These are phyloP conservation scores for Neonectria ditissima DNA, from an alignment of 2,329 filamentous ascomycete genomes.

Conservation along the genomic window DNA sequence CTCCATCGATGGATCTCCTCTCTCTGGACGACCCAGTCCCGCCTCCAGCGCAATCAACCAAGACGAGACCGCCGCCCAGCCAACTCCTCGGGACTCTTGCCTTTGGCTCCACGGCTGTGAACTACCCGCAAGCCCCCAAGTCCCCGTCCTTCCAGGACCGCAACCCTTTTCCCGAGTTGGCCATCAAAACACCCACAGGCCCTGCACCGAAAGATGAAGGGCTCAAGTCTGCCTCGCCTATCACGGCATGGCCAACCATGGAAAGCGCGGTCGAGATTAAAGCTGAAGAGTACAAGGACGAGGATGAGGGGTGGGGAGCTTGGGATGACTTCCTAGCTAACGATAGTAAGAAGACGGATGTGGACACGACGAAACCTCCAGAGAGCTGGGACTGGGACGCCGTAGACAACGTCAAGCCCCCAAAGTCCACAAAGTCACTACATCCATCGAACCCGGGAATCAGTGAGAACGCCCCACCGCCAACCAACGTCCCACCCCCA, in stretches of 20 bases:
- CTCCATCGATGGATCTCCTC: conserved; percentile 55
- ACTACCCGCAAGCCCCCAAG: conserved; percentile 61
- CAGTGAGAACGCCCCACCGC: conserved; percentile 64
- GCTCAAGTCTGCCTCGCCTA: conserved; percentile 53
- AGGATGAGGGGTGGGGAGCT: conserved; percentile 63
- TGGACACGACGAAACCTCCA: conserved; percentile 31
- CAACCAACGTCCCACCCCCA: conserved; percentile 90
- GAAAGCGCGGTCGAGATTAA: conserved; percentile 37
- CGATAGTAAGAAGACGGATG: conserved; percentile 33
- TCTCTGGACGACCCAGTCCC: conserved; percentile 52
- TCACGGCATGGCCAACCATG: conserved; percentile 60
- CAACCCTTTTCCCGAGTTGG: conserved; percentile 64
- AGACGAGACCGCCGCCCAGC: conserved; percentile 42
- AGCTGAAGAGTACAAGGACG: conserved; percentile 33
- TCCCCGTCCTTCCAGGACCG: conserved; percentile 66
- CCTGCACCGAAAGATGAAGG: conserved; percentile 51
- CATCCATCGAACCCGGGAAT: conserved; percentile 3
- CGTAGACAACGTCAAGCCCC: conserved; percentile 48
- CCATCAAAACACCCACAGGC: conserved; percentile 57
- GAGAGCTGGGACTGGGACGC: conserved; percentile 65
- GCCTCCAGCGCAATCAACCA: conserved; percentile 22
- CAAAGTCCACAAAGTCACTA: conserved; percentile 29
- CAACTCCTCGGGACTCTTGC: conserved; percentile 48
- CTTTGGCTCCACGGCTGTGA: conserved; percentile 44
- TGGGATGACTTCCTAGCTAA: conserved; percentile 59